These are phyloP conservation scores for Sporobolomyces pararoseus DNA, from an alignment of 768 basidiomycete species.

Conservation along the genomic window DNA sequence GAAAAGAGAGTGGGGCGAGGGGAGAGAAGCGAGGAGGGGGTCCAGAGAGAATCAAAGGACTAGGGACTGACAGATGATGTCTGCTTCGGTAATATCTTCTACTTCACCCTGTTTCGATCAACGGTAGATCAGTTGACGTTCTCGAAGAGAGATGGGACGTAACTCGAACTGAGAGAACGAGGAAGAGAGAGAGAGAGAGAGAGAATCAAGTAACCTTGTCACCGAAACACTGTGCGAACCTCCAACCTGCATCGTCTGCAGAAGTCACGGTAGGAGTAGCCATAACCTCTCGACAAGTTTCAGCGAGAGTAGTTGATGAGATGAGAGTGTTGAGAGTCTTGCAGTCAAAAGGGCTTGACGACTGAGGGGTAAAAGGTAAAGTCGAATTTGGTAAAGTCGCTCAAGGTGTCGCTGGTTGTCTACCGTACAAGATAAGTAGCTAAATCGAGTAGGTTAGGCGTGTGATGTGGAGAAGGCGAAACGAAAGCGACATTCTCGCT, in stretches of 20 bases:
- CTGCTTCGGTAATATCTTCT: conserved; percentile 99
- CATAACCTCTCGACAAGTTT: no score
- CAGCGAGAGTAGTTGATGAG: no score
- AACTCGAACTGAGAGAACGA: neutral
- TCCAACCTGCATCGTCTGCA: conserved; percentile 62
- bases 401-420: no score
- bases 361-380: neutral
- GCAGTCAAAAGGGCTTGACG: neutral
- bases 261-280: conserved; percentile 5
- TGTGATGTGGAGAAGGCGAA: no score
- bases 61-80: conserved; percentile 66
- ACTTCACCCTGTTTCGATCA: conserved; percentile 62
- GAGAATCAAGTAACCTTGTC: conserved; percentile 66
- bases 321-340: no score
- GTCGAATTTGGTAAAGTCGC: no score
- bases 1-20: neutral
- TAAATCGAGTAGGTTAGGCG: no score
- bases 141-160: neutral
- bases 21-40: neutral
- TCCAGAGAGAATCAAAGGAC: no score
- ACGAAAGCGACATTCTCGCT: no score
- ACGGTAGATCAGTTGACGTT: no score
- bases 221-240: conserved; percentile 99
- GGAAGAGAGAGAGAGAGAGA: neutral
- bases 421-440: no score